Base-by-base conservation (phyloP, 75 land plant species). In the Cupressus sempervirens region DNA sequence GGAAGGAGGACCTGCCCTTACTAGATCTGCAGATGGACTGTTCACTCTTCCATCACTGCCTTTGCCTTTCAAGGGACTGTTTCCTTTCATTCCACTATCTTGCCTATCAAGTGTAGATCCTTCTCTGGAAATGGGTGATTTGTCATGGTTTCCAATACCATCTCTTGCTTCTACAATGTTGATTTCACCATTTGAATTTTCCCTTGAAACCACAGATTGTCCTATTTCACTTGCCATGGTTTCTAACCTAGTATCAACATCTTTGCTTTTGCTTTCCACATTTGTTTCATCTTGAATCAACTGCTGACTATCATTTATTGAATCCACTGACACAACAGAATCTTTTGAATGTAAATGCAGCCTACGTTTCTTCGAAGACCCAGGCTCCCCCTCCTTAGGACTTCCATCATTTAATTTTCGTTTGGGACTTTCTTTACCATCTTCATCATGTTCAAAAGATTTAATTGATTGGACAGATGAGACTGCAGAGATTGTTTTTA, bases 111-210 rank as follows among this genome's bases (percentile, higher is more conserved):
- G 29, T 26, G 30, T 32, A 26, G 81, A 79, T 26, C 52, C 81
- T 26, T 79, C 81, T 43, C 45, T 79, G 3, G 81, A 79, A 0
- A 79, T 7, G 29, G 81, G 26, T 79, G 52, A 45, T 3, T 11
- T 45, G 81, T 35, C 74, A 72, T 72, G 74, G 35, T 79, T 79
- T 79, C 41, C 50, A 20, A 43, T 43, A 29, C 81, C 50, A 10
- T 79, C 52, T 79, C 46, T 45, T 79, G 32, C 81, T n/a, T 79
- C 52, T 43, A 32, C 13, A 45, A 79, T 45, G 52, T 12, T 79
- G 52, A 79, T 79, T 79, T 79, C 81, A 43, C 81, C 81, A 79
- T 79, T 79, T n/a, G 9, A 79, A 45, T 41, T 79, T 40, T 79
- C 81, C 81, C 52, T 79, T 45, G 81, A 45, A 45, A 43, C 52